Base-by-base conservation (phyloP, 2,329 filamentous ascomycete species). In the Chrysoporthe cubensis region DNA sequence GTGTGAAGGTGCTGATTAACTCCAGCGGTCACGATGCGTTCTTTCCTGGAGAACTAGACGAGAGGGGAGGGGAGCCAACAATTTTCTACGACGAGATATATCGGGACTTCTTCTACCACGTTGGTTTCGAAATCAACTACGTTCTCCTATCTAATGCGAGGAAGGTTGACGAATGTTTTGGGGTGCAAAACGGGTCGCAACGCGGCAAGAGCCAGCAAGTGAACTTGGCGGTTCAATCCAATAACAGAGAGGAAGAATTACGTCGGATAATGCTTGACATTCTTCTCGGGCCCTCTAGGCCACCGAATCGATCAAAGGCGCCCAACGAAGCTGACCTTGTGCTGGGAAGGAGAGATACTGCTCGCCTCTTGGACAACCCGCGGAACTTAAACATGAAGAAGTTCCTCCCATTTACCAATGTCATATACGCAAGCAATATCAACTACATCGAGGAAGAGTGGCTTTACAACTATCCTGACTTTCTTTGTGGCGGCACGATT, bases 401-500 rank as follows among this genome's bases (percentile, higher is more conserved):
- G 21, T 52, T 32, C 5, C 54, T 66, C 1, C 69, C 69, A 1
- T 69, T 68, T 26, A 66, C 64, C 34, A 54, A 34, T 21, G 42
- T 67, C 14, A 46, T 70, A 7, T 70, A 71, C 44, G 66, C 54
- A 1, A 67, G 40, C 2, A 72, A 56, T 2, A 66, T 73, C 34
- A 46, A 64, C 13, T 64, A 57, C 2, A 21, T 73, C 2, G 67
- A 70, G 1, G 71, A 72, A 4, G 72, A 73, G 44, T 73, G 72
- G 72, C 44, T 73, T 1, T 73, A 69, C 44, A 67, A 68, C 32
- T 72, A 71, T 34, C 71, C 72, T 34, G 16, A 61, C 3, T 73
- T 70, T 13, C 40, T 71, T n/a, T 42, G 32, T 7, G 48, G 54
- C 32, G 21, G 62, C 9, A 5, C 43, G 0, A 26, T 61, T 48